phyloP scores from a whole-genome alignment of 2,329 filamentous ascomycete species.

The Elsinoe necatrix region DNA sequence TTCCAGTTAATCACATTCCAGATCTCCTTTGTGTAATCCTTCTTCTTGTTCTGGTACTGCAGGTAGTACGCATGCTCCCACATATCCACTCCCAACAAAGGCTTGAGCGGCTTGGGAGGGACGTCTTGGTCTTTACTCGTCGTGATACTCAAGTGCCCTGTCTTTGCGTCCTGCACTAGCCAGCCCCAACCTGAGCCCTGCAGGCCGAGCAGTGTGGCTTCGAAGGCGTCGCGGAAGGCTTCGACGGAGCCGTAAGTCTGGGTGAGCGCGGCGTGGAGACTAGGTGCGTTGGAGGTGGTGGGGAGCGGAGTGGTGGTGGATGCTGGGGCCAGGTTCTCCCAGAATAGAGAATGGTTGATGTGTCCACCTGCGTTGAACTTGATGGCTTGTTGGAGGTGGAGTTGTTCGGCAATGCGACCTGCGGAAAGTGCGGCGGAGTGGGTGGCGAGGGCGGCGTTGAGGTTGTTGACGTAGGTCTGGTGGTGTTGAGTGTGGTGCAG shows the following conservation, averaged over 20 bases:
- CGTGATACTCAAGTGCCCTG: constrained; percentile 57
- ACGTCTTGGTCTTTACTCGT: constrained; percentile 85
- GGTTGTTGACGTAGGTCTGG: constrained; percentile 67
- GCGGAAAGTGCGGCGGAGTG: constrained; percentile 43
- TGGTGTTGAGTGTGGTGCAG: constrained; percentile 74
- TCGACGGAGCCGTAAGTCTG: constrained; percentile 61
- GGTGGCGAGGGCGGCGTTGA: constrained; percentile 57
- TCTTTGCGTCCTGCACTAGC: constrained; percentile 59
- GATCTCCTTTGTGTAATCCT: constrained; percentile 65
- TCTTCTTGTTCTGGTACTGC: constrained; percentile 71
- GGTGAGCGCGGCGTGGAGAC: constrained; percentile 53
- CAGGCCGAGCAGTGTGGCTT: constrained; percentile 56
- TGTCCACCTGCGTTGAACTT: constrained; percentile 88
- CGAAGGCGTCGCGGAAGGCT: constrained; percentile 59
- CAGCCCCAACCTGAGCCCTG: constrained; percentile 87
- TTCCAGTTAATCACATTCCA: constrained; percentile 76
- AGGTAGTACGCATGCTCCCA: constrained; percentile 93
- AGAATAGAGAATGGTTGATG: constrained; percentile 90
- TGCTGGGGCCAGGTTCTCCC: constrained; percentile 62
- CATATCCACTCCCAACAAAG: constrained; percentile 74
- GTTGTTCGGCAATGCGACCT: constrained; percentile 54
- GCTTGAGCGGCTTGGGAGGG: constrained; percentile 55
- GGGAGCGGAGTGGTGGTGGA: constrained; percentile 50
- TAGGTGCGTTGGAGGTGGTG: constrained; percentile 42
- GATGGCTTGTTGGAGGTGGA: constrained; percentile 61